Base-by-base conservation (phyloP, 129 eudicot species). In the Ambrosia artemisiifolia region DNA sequence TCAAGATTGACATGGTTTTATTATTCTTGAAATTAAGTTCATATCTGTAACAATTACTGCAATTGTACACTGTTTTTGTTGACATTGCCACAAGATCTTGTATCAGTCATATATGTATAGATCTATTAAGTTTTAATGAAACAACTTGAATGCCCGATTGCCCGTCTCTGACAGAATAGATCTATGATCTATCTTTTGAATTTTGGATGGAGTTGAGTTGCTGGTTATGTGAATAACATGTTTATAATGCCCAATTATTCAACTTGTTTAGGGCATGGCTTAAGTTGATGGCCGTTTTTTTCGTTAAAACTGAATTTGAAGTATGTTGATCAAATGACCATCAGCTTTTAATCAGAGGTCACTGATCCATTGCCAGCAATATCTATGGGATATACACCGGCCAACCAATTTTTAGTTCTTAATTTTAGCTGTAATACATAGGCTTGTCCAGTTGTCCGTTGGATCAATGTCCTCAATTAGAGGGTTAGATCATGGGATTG, bases 371-470 rank as follows among this genome's bases (percentile, higher is more conserved):
- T 57, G 38, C 64, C 28, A 57, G 38, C 64, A 24, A 59, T 59
- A 28, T 18, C 42, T 59, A 30, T 59, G 10, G 65, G 17, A 59
- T 28, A 59, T 70, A 49, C 50, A 36, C 24, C 35, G 11, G 38
- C 35, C 51, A 70, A 19, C 65, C 75, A 19, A 18, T 38, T 71
- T 38, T 40, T 10, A 55, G 65, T 56, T 71, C 18, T 35, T 35
- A 35, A 35, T 35, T 35, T 35, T 3, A 19, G 30, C 13, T 16
- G 12, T 40, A 42, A 7, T 71, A 36, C 30, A 5, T 48, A 51
- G 3, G 24, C 11, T 11, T 69, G 74, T 18, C 49, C 40, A 36
- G 7, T 11, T 53, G 36, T 24, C 28, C 28, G 28, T 24, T 11
- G 64, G 20, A 7, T 54, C 36, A 70, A 36, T 54, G 53, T 12